Evolutionary conservation across 306 rosid species (phyloP).

Genomic region (Senna tora): DNA sequence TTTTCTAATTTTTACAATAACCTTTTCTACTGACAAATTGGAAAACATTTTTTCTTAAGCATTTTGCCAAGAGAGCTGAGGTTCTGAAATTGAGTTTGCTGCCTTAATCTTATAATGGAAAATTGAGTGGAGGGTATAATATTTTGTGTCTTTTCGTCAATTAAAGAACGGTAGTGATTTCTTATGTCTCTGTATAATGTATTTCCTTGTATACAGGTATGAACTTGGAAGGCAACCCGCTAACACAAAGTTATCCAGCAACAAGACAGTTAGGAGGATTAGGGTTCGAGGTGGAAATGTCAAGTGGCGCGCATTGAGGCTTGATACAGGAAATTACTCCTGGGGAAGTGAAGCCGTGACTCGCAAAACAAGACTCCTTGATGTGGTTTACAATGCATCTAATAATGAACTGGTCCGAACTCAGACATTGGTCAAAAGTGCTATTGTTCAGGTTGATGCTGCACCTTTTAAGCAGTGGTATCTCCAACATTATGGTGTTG

Average conservation of each 20-base stretch:
- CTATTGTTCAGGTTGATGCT: slow-evolving; percentile 71
- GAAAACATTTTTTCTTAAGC: not conserved
- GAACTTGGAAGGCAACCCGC: slow-evolving; percentile 67
- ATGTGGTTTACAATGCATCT: slow-evolving; percentile 74
- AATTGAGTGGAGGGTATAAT: not conserved
- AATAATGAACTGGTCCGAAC: slow-evolving; percentile 70
- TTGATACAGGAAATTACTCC: slow-evolving; percentile 66
- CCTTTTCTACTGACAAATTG: not conserved
- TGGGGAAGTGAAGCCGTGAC: slow-evolving; percentile 75
- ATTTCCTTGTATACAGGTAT: slow-evolving; percentile 44
- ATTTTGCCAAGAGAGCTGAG: not conserved
- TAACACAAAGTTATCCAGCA: slow-evolving; percentile 58
- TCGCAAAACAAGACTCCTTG: slow-evolving; percentile 63
- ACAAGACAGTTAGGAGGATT: slow-evolving; percentile 62
- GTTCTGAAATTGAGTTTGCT: not conserved
- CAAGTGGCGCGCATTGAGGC: slow-evolving; percentile 76
- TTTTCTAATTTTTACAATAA: too few relatives aligned
- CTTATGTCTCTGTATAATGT: not conserved
- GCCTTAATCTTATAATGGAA: not conserved
- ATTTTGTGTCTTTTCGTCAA: not conserved
- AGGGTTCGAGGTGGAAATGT: slow-evolving; percentile 71
- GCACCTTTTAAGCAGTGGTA: slow-evolving; percentile 78
- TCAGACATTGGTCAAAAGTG: slow-evolving; percentile 69
- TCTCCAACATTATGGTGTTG: slow-evolving; percentile 66
- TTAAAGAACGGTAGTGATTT: not conserved